A percentile compares a stretch with the other conserved stretches of the same genome.
These are phyloP conservation scores for Monosporascus sp. DNA, from an alignment of 2,329 filamentous ascomycete genomes.

Conservation along the genomic window DNA sequence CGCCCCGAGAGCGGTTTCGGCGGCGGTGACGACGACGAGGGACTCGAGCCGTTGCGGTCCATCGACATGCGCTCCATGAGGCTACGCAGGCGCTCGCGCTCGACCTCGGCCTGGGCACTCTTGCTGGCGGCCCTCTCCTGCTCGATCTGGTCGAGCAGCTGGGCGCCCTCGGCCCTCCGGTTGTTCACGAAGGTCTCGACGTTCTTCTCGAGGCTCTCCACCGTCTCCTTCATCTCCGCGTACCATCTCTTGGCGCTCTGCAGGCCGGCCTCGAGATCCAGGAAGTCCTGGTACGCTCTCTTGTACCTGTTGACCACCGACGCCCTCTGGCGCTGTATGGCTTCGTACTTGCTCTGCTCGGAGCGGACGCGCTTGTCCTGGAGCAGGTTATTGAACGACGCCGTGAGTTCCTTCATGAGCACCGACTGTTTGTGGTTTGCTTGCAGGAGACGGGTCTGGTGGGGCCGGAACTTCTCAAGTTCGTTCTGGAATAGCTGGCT, in stretches of 20 bases:
- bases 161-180: conserved; percentile 80
- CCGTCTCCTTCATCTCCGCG: conserved; percentile 89
- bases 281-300: conserved; percentile 85
- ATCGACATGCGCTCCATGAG: conserved; percentile 96
- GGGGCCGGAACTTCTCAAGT: conserved; percentile 92
- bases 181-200: conserved; percentile 97
- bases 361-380: conserved; percentile 91
- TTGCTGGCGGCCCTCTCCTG: conserved; percentile 62
- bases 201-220: conserved; percentile 88
- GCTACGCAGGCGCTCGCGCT: conserved; percentile 77
- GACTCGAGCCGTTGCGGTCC: conserved; percentile 43
- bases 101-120: conserved; percentile 64
- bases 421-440: conserved; percentile 93
- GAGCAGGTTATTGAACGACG: conserved; percentile 77
- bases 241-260: conserved; percentile 91
- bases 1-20: conserved; percentile 31
- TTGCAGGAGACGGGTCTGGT: conserved; percentile 85
- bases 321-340: conserved; percentile 75
- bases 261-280: conserved; percentile 81
- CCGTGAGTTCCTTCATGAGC: conserved; percentile 89
- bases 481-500: conserved; percentile 89
- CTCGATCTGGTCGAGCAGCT: conserved; percentile 84
- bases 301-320: conserved; percentile 82
- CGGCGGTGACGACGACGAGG: conserved; percentile 35
- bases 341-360: conserved; percentile 93